Conservation (phyloP, 495 filamentous ascomycete genomes). For the Cercophora scortea region DNA sequence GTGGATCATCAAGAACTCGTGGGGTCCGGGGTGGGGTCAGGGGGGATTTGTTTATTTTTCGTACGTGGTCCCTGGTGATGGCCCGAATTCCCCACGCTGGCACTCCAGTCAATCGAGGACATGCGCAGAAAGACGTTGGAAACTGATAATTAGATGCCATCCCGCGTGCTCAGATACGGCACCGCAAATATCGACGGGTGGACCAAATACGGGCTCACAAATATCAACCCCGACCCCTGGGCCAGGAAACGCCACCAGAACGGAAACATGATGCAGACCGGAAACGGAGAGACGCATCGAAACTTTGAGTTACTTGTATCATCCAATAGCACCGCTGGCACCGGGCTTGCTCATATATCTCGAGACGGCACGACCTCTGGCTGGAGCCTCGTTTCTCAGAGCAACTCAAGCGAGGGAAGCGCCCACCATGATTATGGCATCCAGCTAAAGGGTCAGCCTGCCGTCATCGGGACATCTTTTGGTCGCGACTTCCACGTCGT, state of each 20-base stretch:
- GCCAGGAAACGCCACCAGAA: constrained; percentile 10
- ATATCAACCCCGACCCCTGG: constrained; percentile 16
- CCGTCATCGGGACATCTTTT: constrained; percentile 12
- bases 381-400: constrained; percentile 3
- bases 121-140: no score
- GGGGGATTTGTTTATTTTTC: constrained; percentile 15
- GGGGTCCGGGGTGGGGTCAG: constrained; percentile 8
- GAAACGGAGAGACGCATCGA: constrained; percentile 12
- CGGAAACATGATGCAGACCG: constrained; percentile 14
- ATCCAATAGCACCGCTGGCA: not conserved
- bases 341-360: constrained; percentile 2
- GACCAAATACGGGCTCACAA: constrained; percentile 12
- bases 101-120: no score
- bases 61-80: constrained; percentile 5
- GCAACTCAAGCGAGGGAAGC: not conserved
- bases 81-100: no score
- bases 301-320: constrained; percentile 11
- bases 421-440: not conserved
- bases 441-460: constrained; percentile 8
- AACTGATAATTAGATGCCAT: not conserved
- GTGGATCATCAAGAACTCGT: constrained; percentile 19
- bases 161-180: constrained; percentile 4
- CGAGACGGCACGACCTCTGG: constrained; percentile 1
- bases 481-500: constrained; percentile 14
- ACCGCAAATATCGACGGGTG: constrained; percentile 12